Base-by-base conservation (phyloP, 345 rosid species). In the Salix suchowensis region DNA sequence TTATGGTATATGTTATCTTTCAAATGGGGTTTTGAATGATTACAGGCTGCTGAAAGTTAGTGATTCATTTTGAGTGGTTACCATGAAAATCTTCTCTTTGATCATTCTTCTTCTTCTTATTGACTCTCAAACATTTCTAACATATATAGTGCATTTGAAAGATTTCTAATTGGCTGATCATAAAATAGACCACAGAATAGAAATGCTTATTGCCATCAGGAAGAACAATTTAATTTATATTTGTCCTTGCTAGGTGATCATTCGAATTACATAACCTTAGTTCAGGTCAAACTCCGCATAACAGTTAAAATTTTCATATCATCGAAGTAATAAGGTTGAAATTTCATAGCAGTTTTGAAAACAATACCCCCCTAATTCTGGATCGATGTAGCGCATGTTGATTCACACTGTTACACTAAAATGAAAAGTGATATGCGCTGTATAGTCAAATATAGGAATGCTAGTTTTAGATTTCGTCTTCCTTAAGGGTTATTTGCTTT, bases 11-110 rank as follows among this genome's bases (percentile, higher is more conserved):
- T 39, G 70, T 72, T 32, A 28, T 65, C 62, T 48, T 74, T 52
- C 69, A 73, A 69, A 78, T 67, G 70, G 77, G 44, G 24, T 68
- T 32, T 82, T 48, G 32, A 81, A 73, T 81, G 72, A 84, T 70
- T 81, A 52, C 68, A 39, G 73, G 67, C 80, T 39, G 58, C 79
- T 80, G 34, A 71, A 72, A 74, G 76, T 36, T 61, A 64, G 54
- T 26, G 76, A 75, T 79, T 84, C 77, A 66, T 26, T 11, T 52
- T 75, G 19, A 50, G 50, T 75, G 78, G 52, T 67, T 37, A 34
- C 66, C 52, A 52, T 15, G 64, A 58, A 40, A 74, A 23, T 74
- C 58, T 74, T 73, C 28, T 30, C 44, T 15, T 64, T 26, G 58
- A 6, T 65, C 68, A 2, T 36, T 73, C 67, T 62, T 61, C 24